A percentile compares a stretch with the other conserved stretches of the same genome.
Evolutionary conservation across 768 basidiomycete species (phyloP).

Genomic region (Leucocoprinus sp.): DNA sequence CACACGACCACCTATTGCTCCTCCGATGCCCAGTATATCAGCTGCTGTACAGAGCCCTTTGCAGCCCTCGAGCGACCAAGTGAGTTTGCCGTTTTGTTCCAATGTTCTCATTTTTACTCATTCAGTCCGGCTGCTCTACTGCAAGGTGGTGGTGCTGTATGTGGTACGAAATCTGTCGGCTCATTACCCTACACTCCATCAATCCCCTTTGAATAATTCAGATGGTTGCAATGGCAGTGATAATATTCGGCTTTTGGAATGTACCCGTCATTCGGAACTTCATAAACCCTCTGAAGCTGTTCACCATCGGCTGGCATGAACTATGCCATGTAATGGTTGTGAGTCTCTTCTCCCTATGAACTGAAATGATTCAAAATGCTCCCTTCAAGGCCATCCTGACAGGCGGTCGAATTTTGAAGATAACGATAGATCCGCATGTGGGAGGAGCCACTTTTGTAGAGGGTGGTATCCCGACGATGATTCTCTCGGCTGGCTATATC

Average conservation of each 20-base stretch:
- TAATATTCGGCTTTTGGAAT: slow-evolving; percentile 85
- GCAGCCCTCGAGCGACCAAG: slow-evolving; percentile 66
- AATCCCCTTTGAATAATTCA: slow-evolving; percentile 19
- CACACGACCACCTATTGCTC: slow-evolving; percentile 31
- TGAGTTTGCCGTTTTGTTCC: slow-evolving; percentile 19
- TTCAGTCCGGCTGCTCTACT: slow-evolving; percentile 18
- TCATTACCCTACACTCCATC: slow-evolving; percentile 3
- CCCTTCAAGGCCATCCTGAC: slow-evolving; percentile 59
- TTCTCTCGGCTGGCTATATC: slow-evolving; percentile 73
- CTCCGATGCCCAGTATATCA: slow-evolving; percentile 30
- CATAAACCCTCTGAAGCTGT: slow-evolving; percentile 80
- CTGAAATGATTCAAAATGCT: background rate
- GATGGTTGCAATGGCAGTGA: slow-evolving; percentile 80
- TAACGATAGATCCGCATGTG: slow-evolving; percentile 78
- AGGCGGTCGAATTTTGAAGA: slow-evolving; percentile 68
- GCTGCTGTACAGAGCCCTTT: slow-evolving; percentile 35
- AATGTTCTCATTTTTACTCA: slow-evolving; percentile 13
- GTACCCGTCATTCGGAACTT: slow-evolving; percentile 71
- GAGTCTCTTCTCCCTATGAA: slow-evolving; percentile 19
- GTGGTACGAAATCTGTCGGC: slow-evolving; percentile 42
- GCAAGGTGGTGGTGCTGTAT: slow-evolving; percentile 64
- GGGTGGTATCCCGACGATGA: slow-evolving; percentile 64
- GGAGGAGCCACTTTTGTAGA: slow-evolving; percentile 74
- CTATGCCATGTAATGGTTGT: slow-evolving; percentile 77
- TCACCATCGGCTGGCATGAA: slow-evolving; percentile 87